Conservation (phyloP, 1,139 yeast species). For the Chernovozyma aurita region DNA sequence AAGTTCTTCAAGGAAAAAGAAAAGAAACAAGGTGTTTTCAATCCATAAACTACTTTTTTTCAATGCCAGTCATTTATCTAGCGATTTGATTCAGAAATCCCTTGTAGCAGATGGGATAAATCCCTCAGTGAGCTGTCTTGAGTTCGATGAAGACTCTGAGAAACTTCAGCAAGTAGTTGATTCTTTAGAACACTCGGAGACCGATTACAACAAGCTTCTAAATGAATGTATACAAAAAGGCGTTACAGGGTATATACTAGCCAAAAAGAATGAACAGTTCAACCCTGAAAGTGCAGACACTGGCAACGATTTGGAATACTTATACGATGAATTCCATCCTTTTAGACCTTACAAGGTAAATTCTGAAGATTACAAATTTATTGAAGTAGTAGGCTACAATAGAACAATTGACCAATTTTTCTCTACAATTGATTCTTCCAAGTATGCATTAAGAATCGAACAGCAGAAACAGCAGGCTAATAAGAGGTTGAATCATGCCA, state of each 20-base stretch:
- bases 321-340: slow-evolving; percentile 85
- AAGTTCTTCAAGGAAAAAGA: slow-evolving; percentile 12
- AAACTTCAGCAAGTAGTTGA: slow-evolving; percentile 25
- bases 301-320: slow-evolving; percentile 38
- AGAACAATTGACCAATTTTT: slow-evolving; percentile 78
- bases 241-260: slow-evolving; percentile 60
- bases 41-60: slow-evolving; percentile 69
- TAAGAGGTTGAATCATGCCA: slow-evolving; percentile 70
- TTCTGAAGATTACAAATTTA: slow-evolving; percentile 26
- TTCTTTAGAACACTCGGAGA: slow-evolving; percentile 49
- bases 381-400: slow-evolving; percentile 60
- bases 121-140: slow-evolving; percentile 39
- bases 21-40: slow-evolving; percentile 49
- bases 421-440: slow-evolving; percentile 80
- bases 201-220: slow-evolving; percentile 25
- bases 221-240: slow-evolving; percentile 15
- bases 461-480: slow-evolving; percentile 73
- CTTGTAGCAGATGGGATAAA: slow-evolving; percentile 45
- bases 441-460: slow-evolving; percentile 66
- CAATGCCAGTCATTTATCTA: slow-evolving; percentile 69
- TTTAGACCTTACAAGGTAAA: slow-evolving; percentile 54
- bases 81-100: slow-evolving; percentile 66
- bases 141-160: slow-evolving; percentile 20
- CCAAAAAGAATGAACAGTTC: slow-evolving; percentile 43
- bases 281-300: slow-evolving; percentile 32